phyloP scores from a whole-genome alignment of 1,139 yeast species.

The Debaryomyces robertsiae region DNA sequence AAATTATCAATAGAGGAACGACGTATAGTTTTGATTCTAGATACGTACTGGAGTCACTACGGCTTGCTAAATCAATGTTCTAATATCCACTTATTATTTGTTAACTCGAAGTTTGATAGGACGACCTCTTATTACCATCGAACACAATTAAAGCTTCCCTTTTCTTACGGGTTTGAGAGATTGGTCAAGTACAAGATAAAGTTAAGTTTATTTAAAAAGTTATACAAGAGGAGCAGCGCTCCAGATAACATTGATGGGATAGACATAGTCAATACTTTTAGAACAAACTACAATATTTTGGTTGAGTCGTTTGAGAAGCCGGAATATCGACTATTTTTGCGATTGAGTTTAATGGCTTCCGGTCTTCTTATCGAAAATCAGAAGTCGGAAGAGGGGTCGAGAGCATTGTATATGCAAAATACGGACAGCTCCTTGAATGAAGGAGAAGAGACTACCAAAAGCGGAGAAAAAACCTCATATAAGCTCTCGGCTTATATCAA shows the following conservation, averaged over 20 bases:
- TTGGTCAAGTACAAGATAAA: slow-evolving; percentile 19
- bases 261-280: slow-evolving; percentile 8
- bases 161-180: slow-evolving; percentile 24
- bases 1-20: slow-evolving; percentile 13
- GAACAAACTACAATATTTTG: slow-evolving; percentile 2
- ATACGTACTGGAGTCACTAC: slow-evolving; percentile 19
- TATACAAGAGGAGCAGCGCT: slow-evolving; percentile 9
- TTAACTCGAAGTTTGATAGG: slow-evolving; percentile 21
- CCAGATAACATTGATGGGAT: slow-evolving; percentile 6
- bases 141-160: slow-evolving; percentile 20
- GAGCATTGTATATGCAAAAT: neutral
- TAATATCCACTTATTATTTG: slow-evolving; percentile 21
- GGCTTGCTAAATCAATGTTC: slow-evolving; percentile 17
- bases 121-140: slow-evolving; percentile 14
- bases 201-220: slow-evolving; percentile 15
- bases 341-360: slow-evolving; percentile 8
- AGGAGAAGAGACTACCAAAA: neutral
- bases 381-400: neutral
- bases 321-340: slow-evolving; percentile 1
- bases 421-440: neutral
- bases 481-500: slow-evolving; percentile 13
- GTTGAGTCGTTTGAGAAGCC: slow-evolving; percentile 2
- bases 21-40: slow-evolving; percentile 16
- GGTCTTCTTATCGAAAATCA: slow-evolving; percentile 3
- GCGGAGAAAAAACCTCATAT: slow-evolving; percentile 5